These are phyloP conservation scores for Paramyrothecium sp. DNA, from an alignment of 2,329 filamentous ascomycete genomes.

Conservation along the genomic window DNA sequence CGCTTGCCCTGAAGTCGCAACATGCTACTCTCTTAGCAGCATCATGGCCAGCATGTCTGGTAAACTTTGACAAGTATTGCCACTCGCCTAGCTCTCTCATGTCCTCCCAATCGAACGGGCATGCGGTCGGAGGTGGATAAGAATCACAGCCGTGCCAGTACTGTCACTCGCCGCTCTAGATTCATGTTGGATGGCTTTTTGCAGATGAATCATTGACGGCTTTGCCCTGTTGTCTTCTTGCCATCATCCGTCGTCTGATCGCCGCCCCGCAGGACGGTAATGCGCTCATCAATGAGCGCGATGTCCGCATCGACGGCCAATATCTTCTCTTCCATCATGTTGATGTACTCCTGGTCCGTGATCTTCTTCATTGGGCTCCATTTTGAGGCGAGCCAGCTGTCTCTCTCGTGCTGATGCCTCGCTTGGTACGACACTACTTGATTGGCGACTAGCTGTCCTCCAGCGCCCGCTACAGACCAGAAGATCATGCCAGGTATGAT, in stretches of 20 bases:
- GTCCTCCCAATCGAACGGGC: no score
- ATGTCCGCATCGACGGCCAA: constrained; percentile 74
- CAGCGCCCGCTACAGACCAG: constrained; percentile 42
- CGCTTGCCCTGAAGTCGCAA: no score
- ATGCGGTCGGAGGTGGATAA: no score
- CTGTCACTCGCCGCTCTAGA: no score
- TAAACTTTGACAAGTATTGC: no score
- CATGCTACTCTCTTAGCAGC: no score
- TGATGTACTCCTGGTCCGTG: constrained; percentile 70
- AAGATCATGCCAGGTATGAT: constrained; percentile 50
- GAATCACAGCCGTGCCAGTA: no score
- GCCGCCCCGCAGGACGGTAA: constrained; percentile 39
- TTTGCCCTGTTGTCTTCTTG: background rate
- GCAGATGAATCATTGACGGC: background rate
- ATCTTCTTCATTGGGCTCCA: constrained; percentile 72
- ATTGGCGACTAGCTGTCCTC: constrained; percentile 37
- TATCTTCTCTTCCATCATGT: constrained; percentile 69
- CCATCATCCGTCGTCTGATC: background rate
- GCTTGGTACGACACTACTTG: constrained; percentile 18
- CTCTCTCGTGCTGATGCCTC: constrained; percentile 35
- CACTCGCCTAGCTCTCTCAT: no score
- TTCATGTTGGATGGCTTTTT: no score
- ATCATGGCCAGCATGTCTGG: no score
- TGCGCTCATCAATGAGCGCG: constrained; percentile 73
- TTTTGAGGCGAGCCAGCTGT: constrained; percentile 52